A percentile compares a stretch with the other conserved stretches of the same genome.
These are phyloP conservation scores for Phytophthora citrophthora DNA, from an alignment of 352 stramenopile species.

Conservation along the genomic window DNA sequence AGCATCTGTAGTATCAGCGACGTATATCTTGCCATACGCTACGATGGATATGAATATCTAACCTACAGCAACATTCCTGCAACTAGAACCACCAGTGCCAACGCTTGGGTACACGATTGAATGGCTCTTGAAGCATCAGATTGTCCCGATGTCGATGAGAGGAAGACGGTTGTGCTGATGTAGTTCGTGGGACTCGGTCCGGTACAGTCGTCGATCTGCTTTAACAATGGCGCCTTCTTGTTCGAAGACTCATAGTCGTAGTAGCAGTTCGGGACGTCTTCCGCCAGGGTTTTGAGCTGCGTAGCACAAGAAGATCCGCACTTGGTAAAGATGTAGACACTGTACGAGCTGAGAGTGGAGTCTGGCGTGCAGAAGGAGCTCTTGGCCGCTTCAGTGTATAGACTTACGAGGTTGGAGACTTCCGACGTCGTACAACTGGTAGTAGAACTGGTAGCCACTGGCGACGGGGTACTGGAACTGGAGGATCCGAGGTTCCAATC, in stretches of 20 bases:
- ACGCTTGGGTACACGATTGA: neutral
- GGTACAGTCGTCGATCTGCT: conserved; percentile 13
- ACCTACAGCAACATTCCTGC: conserved; percentile 7
- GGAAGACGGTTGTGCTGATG: conserved; percentile 23
- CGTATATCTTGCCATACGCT: neutral
- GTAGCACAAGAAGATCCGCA: conserved; percentile 35
- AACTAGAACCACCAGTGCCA: neutral
- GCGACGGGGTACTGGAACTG: conserved; percentile 1
- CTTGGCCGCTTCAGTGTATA: conserved; percentile 24
- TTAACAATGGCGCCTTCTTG: conserved; percentile 29
- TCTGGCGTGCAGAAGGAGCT: conserved; percentile 24
- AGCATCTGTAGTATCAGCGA: neutral
- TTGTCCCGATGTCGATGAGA: neutral
- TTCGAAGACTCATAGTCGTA: conserved; percentile 36
- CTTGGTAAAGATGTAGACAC: conserved; percentile 35
- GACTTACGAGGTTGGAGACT: conserved; percentile 11
- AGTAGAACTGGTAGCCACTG: conserved; percentile 6
- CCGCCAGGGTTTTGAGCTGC: conserved; percentile 20
- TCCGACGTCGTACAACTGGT: conserved; percentile 24
- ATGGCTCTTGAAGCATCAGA: neutral
- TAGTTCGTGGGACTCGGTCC: neutral
- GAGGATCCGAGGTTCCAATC: neutral
- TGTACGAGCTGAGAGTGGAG: conserved; percentile 21
- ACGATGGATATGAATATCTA: neutral
- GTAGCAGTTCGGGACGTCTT: conserved; percentile 37